Evolutionary conservation across 2,329 filamentous ascomycete species (phyloP).

Genomic region (Verticillium isaacii): DNA sequence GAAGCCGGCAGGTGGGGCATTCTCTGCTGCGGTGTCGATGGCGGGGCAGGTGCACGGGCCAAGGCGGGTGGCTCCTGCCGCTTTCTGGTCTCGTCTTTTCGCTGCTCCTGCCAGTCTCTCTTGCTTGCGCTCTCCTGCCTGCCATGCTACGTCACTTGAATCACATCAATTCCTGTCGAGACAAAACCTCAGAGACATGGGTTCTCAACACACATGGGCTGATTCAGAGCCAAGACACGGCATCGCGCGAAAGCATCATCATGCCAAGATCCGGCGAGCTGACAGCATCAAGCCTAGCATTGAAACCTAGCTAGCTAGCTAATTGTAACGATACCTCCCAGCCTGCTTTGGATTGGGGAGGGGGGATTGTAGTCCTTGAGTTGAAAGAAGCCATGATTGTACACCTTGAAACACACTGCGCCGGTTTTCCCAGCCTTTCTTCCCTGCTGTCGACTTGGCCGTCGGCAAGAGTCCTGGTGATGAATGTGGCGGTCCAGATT

Average conservation of each 20-base stretch:
- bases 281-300: neutral
- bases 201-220: neutral
- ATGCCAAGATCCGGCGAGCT: neutral
- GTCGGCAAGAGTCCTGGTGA: slow-evolving; percentile 33
- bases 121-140: neutral
- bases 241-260: neutral
- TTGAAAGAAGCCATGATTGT: neutral
- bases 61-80: neutral
- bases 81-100: neutral
- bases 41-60: neutral
- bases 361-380: neutral
- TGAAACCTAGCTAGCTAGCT: neutral
- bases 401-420: neutral
- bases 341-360: neutral
- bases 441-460: slow-evolving; percentile 9
- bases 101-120: neutral
- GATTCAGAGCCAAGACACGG: neutral
- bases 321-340: neutral
- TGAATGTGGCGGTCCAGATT: slow-evolving; percentile 43
- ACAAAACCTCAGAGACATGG: neutral
- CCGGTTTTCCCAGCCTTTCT: neutral
- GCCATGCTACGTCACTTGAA: neutral
- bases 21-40: neutral
- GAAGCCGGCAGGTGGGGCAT: neutral
- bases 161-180: neutral